Conservation (phyloP, 208 protist genomes). For the Leptomonas seymouri region DNA sequence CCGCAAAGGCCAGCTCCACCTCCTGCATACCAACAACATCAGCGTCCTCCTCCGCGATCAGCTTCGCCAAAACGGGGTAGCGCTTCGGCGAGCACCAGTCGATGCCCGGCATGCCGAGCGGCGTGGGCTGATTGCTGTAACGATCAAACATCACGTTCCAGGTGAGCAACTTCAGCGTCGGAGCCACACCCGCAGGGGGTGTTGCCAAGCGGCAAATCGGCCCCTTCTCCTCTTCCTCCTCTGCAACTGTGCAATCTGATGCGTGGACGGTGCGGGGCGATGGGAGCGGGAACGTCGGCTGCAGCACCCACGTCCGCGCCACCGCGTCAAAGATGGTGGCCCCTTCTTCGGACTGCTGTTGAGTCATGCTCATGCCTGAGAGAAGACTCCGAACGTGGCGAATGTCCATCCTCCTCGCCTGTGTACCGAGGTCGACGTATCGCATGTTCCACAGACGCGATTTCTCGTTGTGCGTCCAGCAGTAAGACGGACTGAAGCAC, state of each 20-base stretch:
- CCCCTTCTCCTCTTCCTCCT: no score
- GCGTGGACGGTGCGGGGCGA: not conserved
- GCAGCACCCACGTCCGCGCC: conserved; percentile 28
- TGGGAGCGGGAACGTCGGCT: conserved; percentile 21
- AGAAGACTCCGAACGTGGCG: conserved; percentile 56
- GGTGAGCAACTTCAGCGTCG: conserved; percentile 70
- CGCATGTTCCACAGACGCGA: conserved; percentile 71
- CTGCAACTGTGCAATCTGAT: no score
- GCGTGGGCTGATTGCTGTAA: conserved; percentile 88
- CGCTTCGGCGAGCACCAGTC: conserved; percentile 90
- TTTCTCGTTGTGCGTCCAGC: conserved; percentile 67
- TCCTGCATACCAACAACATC: conserved; percentile 93
- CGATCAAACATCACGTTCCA: conserved; percentile 94
- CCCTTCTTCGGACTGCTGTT: conserved; percentile 17
- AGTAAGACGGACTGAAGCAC: conserved; percentile 77
- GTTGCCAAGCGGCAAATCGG: no score
- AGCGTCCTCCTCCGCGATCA: conserved; percentile 75
- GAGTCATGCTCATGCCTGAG: conserved; percentile 28
- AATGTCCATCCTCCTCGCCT: conserved; percentile 37
- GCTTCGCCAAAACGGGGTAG: conserved; percentile 82
- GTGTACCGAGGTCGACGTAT: conserved; percentile 78
- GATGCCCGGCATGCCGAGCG: conserved; percentile 91
- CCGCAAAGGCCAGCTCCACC: conserved; percentile 78
- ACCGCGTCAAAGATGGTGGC: conserved; percentile 21
- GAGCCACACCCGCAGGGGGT: not conserved